Percentiles rank a stretch among this genome's conserved stretches.
These are phyloP conservation scores for Chytridiales sp. DNA, from an alignment of 371 early-diverging fungal genomes.

Conservation along the genomic window DNA sequence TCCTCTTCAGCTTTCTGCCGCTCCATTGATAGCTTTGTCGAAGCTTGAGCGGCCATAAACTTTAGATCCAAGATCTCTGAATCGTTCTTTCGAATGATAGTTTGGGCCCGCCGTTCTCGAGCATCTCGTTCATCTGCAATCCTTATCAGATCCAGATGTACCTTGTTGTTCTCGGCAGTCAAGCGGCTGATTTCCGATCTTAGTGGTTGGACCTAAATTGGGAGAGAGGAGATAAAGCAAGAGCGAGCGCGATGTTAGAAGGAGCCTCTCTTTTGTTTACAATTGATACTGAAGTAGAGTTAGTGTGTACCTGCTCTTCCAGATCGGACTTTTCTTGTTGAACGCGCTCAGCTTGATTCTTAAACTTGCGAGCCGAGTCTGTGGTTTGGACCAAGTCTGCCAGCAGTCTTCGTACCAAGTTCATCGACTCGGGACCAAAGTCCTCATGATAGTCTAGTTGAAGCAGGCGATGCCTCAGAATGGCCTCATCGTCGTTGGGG, in stretches of 20 bases:
- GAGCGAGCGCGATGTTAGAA: no score
- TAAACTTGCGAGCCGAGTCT: constrained; percentile 38
- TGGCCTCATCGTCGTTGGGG: constrained; percentile 8
- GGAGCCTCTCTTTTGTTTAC: no score
- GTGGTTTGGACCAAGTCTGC: constrained; percentile 50
- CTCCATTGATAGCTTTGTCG: constrained; percentile 27
- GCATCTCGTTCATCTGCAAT: constrained; percentile 40
- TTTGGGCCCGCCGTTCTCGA: constrained; percentile 15
- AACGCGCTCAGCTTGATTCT: constrained; percentile 27
- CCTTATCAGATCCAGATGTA: constrained; percentile 43
- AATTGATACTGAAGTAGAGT: no score
- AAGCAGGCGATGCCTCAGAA: constrained; percentile 41
- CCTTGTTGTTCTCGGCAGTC: constrained; percentile 48
- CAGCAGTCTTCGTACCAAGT: constrained; percentile 38
- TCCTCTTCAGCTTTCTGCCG: constrained; percentile 35
- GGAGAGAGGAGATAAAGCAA: no score
- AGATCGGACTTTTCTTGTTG: constrained; percentile 23
- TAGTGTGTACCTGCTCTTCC: constrained; percentile 36
- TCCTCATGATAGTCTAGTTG: constrained; percentile 43
- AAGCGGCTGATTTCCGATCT: constrained; percentile 41
- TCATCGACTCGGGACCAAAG: constrained; percentile 27
- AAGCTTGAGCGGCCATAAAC: constrained; percentile 45
- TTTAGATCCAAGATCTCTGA: constrained; percentile 39
- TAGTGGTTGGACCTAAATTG: constrained; percentile 35
- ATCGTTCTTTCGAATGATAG: constrained; percentile 17